These are phyloP conservation scores for Penicillium angulare DNA, from an alignment of 495 filamentous ascomycete genomes.

Conservation along the genomic window DNA sequence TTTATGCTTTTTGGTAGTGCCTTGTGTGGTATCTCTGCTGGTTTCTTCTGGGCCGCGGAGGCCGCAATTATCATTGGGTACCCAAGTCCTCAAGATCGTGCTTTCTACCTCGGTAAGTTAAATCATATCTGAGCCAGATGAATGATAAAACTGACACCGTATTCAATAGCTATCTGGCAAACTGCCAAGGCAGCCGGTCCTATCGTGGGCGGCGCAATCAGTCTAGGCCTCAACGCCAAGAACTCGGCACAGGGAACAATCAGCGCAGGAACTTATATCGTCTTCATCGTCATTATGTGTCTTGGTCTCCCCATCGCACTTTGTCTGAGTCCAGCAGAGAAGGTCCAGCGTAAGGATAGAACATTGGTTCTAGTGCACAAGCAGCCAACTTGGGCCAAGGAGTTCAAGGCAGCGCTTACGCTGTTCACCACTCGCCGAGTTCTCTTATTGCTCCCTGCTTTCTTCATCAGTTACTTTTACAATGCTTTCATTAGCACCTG, in stretches of 20 bases:
- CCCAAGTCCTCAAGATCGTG: slow-evolving; percentile 58
- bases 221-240: slow-evolving; percentile 30
- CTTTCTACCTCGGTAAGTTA: slow-evolving; percentile 38
- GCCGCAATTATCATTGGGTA: slow-evolving; percentile 65
- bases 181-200: slow-evolving; percentile 33
- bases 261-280: slow-evolving; percentile 30
- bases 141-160: too few species aligned
- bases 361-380: slow-evolving; percentile 29
- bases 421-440: slow-evolving; percentile 28
- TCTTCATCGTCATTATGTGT: slow-evolving; percentile 38
- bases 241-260: slow-evolving; percentile 19
- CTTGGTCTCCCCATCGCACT: slow-evolving; percentile 31
- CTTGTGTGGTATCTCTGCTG: slow-evolving; percentile 61
- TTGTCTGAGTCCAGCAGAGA: slow-evolving; percentile 29
- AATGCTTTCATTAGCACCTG: slow-evolving; percentile 34
- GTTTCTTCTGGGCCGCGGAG: slow-evolving; percentile 66
- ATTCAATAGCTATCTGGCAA: slow-evolving; percentile 31
- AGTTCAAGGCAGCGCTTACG: slow-evolving; percentile 30
- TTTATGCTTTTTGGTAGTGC: slow-evolving; percentile 62
- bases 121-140: background rate
- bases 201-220: slow-evolving; percentile 33
- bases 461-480: slow-evolving; percentile 41
- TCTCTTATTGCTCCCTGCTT: slow-evolving; percentile 26
- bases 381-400: slow-evolving; percentile 25
- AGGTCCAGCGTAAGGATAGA: slow-evolving; percentile 32